Base-by-base conservation (phyloP, 2,329 filamentous ascomycete species). In the Trichophyton equinum region DNA sequence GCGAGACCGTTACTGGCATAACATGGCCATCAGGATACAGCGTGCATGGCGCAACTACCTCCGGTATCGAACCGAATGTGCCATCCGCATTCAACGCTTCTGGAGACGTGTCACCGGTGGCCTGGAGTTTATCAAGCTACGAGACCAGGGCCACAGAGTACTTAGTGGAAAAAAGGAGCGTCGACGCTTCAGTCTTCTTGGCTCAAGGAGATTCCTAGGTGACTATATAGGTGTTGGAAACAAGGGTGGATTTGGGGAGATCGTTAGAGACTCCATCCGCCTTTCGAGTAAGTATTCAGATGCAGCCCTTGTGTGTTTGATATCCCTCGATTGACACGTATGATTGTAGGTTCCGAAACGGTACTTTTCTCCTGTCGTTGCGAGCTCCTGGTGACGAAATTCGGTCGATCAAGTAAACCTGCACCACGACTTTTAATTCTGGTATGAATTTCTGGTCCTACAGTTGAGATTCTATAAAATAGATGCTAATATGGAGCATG, bases 1-100 rank as follows among this genome's bases (percentile, higher is more conserved):
- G 92, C 85, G 94, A 71, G 94, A 99, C 72, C 82, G 89, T 61
- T 99, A 97, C 75, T 97, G 92, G 92, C 92, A 97, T 75, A 99
- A 97, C 76, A 97, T 99, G 94, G 94, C 94, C 2, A 95, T 92
- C 63, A 85, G 94, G 62, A 97, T 99, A 62, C 94, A 99, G 76
- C 84, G 94, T 67, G 94, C 95, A 70, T 99, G 94, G 94, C 84
- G 94, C 68, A 95, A 95, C 59, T 97, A 96, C 70, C 81, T 97
- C 46, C 86, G 92, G 4, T 97, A 97, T 74, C 85, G 94, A 51
- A 87, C 85, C 27, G 94, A 99, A 75, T 94, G 89, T 62, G 94
- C 94, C 5, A 96, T 87, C 13, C 85, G 94, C 38, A 97, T 99
- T 66, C 94, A 97, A 72, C 83, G 90, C 47, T 91, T 96, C 78